Percentiles rank a stretch among this genome's conserved stretches.
Conservation (phyloP, 306 rosid genomes). For the Acmispon strigosus region DNA sequence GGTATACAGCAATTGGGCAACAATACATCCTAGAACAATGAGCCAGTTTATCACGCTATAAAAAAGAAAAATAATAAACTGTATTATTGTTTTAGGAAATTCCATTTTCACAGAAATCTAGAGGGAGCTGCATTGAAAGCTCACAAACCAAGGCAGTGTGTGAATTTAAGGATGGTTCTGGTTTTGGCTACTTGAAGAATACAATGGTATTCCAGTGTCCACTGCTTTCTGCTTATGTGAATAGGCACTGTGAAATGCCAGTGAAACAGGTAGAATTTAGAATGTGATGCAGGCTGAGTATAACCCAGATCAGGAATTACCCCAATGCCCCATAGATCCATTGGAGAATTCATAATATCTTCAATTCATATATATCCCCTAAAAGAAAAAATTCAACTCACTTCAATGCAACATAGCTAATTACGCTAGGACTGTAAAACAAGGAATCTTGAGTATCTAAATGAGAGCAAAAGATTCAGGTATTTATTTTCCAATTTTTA, state of each 20-base stretch:
- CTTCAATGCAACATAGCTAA: neutral
- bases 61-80: neutral
- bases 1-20: neutral
- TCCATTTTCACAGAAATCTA: neutral
- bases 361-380: neutral
- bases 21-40: neutral
- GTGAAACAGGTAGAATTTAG: neutral
- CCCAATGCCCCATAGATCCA: neutral
- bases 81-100: neutral
- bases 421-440: neutral
- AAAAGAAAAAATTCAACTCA: neutral
- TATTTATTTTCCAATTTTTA: neutral
- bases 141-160: neutral
- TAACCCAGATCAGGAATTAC: neutral
- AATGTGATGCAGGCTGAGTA: neutral
- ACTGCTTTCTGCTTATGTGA: neutral
- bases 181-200: neutral
- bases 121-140: neutral
- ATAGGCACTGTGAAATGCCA: neutral
- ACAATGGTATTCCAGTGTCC: neutral
- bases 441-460: neutral
- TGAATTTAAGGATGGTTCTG: neutral
- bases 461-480: neutral
- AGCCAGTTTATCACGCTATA: neutral
- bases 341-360: neutral